Conservation (phyloP, 345 rosid species). For the Trapa incisa region DNA sequence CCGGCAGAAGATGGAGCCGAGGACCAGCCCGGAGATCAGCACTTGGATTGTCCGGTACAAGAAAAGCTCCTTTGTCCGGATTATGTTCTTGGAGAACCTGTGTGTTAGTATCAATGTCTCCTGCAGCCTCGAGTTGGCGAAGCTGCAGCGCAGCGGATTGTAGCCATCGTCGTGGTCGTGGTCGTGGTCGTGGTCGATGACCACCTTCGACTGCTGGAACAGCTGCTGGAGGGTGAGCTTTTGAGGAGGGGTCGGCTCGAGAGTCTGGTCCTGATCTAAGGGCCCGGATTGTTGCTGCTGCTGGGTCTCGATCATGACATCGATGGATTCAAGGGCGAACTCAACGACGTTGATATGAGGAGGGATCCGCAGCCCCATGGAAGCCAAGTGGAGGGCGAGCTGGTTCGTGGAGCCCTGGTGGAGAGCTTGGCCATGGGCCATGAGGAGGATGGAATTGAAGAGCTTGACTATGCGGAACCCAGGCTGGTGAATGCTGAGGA, state of each 20-base stretch:
- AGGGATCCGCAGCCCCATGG: conserved; percentile 54
- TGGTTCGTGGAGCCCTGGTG: conserved; percentile 73
- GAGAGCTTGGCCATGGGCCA: conserved; percentile 68
- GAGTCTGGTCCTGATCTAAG: conserved; percentile 15
- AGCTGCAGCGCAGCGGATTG: conserved; percentile 20
- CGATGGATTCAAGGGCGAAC: conserved; percentile 58
- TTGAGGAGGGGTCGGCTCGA: conserved; percentile 15
- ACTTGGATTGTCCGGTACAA: conserved; percentile 73
- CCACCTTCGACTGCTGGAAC: conserved; percentile 66
- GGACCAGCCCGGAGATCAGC: conserved; percentile 67
- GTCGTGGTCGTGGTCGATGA: conserved; percentile 12
- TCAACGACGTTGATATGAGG: conserved; percentile 59
- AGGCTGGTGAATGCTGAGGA: conserved; percentile 83
- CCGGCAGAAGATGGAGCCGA: conserved; percentile 74
- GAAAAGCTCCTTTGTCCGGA: conserved; percentile 74
- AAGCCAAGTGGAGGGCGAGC: conserved; percentile 34
- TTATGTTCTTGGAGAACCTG: conserved; percentile 85
- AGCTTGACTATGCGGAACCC: conserved; percentile 82
- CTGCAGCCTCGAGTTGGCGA: conserved; percentile 50
- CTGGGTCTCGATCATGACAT: conserved; percentile 30
- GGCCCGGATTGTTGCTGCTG: conserved; percentile 13
- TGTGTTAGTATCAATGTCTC: conserved; percentile 70
- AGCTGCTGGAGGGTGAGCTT: conserved; percentile 68
- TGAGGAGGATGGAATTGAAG: conserved; percentile 59
- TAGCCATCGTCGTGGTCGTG: conserved; percentile 7